Base-by-base conservation (phyloP, 2,329 filamentous ascomycete genomes). In the Chrysoporthe austroafricana region DNA sequence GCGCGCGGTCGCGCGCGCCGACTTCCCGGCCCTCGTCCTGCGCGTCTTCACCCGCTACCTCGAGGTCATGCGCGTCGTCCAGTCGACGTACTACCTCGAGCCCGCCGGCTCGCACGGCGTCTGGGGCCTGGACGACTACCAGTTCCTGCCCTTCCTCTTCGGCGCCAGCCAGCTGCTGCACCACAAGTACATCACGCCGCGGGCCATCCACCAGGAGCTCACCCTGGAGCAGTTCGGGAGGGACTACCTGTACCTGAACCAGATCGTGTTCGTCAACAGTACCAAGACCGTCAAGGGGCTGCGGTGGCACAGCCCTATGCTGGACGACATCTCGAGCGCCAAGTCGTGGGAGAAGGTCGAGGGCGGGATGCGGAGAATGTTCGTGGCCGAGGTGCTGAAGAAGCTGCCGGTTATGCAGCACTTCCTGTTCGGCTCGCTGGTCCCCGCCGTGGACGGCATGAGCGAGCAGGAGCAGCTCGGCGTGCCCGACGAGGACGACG, bases 341-440 rank as follows among this genome's bases (percentile, higher is more conserved):
- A 94, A 93, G 77, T 92, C 85, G 50, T 99, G 96, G 96, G 82
- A 80, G 71, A 99, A 99, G 83, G 91, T 99, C 62, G 94, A 98
- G 77, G 91, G 86, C 36, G 96, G 96, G 7, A 98, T 99, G 96
- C 87, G 92, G 69, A 92, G 93, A 72, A 99, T 99, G 96, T 98
- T 98, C 76, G 86, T 95, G 63, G 92, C 90, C 52, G 96, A 99
- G 79, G 95, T 99, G 0, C 79, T 99, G 63, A 90, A 91, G 43
- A 99, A 99, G 79, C 78, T 99, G 66, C 96, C 96, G 0, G 95
- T 99, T 56, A 98, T 98, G 94, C 96, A 99, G 80, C 96, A 99
- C 78, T 99, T 99, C 74, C 76, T 99, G 65, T 99, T 99, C 75
- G 96, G 96, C 0, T 91, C 89, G 9, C 79, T 99, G 62, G 85